Percentiles rank a stretch among this genome's conserved stretches.
These are phyloP conservation scores for Aureobasidium sp. DNA, from an alignment of 2,329 filamentous ascomycete species.

Conservation along the genomic window DNA sequence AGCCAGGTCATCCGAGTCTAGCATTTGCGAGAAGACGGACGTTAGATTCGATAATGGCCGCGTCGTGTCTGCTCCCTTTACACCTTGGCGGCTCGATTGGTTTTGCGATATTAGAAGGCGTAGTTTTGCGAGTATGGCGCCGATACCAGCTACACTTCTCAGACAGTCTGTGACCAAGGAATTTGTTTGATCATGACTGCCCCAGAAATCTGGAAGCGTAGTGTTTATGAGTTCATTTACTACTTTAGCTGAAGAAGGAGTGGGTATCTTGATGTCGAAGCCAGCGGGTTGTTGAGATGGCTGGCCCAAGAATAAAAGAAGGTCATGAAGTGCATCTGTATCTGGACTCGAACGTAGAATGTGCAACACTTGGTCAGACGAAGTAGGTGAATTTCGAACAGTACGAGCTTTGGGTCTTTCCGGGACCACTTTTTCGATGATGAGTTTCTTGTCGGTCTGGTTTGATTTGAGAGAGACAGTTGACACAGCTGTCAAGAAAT, in stretches of 20 bases:
- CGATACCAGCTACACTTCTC: conserved; percentile 78
- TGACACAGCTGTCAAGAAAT: conserved; percentile 54
- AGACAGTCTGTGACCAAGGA: conserved; percentile 70
- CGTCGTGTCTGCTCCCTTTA: conserved; percentile 32
- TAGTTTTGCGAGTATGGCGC: conserved; percentile 67
- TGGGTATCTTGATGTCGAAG: conserved; percentile 69
- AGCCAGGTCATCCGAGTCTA: conserved; percentile 51
- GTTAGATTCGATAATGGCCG: conserved; percentile 43
- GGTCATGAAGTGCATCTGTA: conserved; percentile 33
- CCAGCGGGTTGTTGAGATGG: conserved; percentile 23
- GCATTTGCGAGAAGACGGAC: conserved; percentile 44
- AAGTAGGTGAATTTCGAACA: conserved; percentile 4
- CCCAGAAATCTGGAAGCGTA: conserved; percentile 88
- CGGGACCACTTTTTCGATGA: neutral
- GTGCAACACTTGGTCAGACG: conserved; percentile 34
- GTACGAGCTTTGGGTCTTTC: neutral
- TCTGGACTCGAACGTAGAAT: conserved; percentile 46
- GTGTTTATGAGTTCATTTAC: conserved; percentile 77
- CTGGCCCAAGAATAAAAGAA: conserved; percentile 36
- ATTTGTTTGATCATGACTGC: conserved; percentile 53
- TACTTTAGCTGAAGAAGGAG: conserved; percentile 77
- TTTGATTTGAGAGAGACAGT: conserved; percentile 34
- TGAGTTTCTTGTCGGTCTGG: conserved; percentile 12
- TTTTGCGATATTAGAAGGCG: conserved; percentile 7
- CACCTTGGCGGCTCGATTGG: neutral